Base-by-base conservation (phyloP, 2,329 filamentous ascomycete genomes). In the Uncinocarpus reesii region DNA sequence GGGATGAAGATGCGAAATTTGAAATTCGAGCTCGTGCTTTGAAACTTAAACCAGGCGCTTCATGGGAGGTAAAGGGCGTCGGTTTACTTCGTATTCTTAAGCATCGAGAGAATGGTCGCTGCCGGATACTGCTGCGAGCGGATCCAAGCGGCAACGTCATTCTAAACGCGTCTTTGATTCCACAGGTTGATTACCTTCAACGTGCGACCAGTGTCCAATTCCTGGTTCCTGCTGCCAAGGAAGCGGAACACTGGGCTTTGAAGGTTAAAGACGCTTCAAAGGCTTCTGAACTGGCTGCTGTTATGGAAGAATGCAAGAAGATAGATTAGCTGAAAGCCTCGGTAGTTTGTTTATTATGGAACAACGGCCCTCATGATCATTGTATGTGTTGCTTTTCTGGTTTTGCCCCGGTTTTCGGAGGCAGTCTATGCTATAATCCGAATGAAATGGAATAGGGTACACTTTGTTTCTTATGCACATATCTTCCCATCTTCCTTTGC, bases 91-190 rank as follows among this genome's bases (percentile, higher is more conserved):
- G 84, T 32, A 62, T 94, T 11, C 71, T 93, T 52, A 83, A 83
- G 65, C 76, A 90, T 68, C 84, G 85, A 62, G 73, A 74, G 13
- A 85, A 80, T 0, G 78, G 77, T 16, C 73, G 75, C 23, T 76
- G 81, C 3, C 79, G 86, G 34, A 69, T 92, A 38, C 67, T 93
- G 16, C 68, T 89, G 53, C 79, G 86, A 42, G 78, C 79, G n/a
- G 83, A 88, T 54, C 84, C 85, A 0, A 76, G 80, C 53, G 86
- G 86, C 13, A 77, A 83, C 32, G 71, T 90, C 40, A 76, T 83
- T 2, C 69, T 93, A 58, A 93, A 93, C 67, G 78, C 81, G 56
- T 65, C 72, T 16, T 64, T 89, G 42, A 65, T 86, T 28, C 69
- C 78, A 1, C 69, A 74, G n/a, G 66, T 80, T 45, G 71, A 71